Conservation (phyloP, 2,329 filamentous ascomycete species). For the Talaromyces sp. region DNA sequence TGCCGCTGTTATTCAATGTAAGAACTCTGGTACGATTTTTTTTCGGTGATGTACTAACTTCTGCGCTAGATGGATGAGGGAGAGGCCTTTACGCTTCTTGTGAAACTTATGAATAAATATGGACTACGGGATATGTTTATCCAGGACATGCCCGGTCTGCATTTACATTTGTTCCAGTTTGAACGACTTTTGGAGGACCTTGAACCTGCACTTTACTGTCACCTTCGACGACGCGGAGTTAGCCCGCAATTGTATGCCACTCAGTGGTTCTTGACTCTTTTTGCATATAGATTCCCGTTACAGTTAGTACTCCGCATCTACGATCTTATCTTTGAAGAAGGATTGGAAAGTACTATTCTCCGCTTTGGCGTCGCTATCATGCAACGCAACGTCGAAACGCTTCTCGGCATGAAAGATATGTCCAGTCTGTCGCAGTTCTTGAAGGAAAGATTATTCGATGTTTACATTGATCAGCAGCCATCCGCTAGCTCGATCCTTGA, state of each 20-base stretch:
- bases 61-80: constrained; percentile 81
- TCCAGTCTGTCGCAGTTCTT: constrained; percentile 80
- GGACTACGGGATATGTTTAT: constrained; percentile 88
- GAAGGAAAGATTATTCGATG: constrained; percentile 91
- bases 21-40: constrained; percentile 32
- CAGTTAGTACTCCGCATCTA: constrained; percentile 96
- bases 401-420: constrained; percentile 90
- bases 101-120: constrained; percentile 95
- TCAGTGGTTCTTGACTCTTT: constrained; percentile 98
- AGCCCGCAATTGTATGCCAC: constrained; percentile 92
- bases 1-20: constrained; percentile 93
- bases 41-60: background rate
- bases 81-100: constrained; percentile 90
- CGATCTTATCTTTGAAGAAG: constrained; percentile 90
- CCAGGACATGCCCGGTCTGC: constrained; percentile 92
- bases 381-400: constrained; percentile 79
- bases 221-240: constrained; percentile 82
- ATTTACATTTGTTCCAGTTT: constrained; percentile 91
- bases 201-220: constrained; percentile 91
- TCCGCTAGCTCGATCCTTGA: constrained; percentile 91
- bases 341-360: constrained; percentile 79
- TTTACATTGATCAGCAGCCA: constrained; percentile 91
- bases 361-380: constrained; percentile 94
- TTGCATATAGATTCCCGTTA: constrained; percentile 93
- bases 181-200: constrained; percentile 90